These are phyloP conservation scores for Ramalina intermedia DNA, from an alignment of 495 filamentous ascomycete genomes.

Conservation along the genomic window DNA sequence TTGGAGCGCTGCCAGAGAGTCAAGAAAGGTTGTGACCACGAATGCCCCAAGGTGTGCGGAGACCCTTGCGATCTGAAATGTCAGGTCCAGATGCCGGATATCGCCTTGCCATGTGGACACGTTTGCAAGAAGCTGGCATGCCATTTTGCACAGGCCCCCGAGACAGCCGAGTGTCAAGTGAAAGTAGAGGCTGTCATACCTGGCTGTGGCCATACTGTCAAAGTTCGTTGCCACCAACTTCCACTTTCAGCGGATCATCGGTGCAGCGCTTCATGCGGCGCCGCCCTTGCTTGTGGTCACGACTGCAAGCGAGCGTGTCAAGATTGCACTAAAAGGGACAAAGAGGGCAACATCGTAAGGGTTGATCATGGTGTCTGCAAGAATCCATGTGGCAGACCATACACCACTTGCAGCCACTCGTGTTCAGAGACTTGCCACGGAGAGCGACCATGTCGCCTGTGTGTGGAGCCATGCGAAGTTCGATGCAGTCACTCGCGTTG, in stretches of 20 bases:
- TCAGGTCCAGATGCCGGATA: conserved; percentile 22
- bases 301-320: conserved; percentile 37
- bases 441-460: conserved; percentile 36
- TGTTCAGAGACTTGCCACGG: conserved; percentile 43
- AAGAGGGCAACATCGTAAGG: conserved; percentile 14
- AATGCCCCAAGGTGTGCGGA: conserved; percentile 47
- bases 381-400: conserved; percentile 36
- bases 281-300: conserved; percentile 44
- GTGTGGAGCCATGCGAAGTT: conserved; percentile 41
- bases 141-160: conserved; percentile 31
- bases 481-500: conserved; percentile 49
- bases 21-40: conserved; percentile 42
- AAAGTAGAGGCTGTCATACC: conserved; percentile 30
- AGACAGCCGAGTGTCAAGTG: conserved; percentile 23
- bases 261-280: conserved; percentile 35
- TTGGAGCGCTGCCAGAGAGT: conserved; percentile 43
- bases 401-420: conserved; percentile 42
- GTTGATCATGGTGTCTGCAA: conserved; percentile 36
- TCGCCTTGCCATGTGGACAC: conserved; percentile 49
- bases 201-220: conserved; percentile 39
- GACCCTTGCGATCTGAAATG: conserved; percentile 40
- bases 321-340: conserved; percentile 26
- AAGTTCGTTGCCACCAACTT: conserved; percentile 35
- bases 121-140: conserved; percentile 31
- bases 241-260: conserved; percentile 20